Evolutionary conservation across 2,329 filamentous ascomycete genomes (phyloP).

Genomic region (Neophaeococcomyces mojaviensis): DNA sequence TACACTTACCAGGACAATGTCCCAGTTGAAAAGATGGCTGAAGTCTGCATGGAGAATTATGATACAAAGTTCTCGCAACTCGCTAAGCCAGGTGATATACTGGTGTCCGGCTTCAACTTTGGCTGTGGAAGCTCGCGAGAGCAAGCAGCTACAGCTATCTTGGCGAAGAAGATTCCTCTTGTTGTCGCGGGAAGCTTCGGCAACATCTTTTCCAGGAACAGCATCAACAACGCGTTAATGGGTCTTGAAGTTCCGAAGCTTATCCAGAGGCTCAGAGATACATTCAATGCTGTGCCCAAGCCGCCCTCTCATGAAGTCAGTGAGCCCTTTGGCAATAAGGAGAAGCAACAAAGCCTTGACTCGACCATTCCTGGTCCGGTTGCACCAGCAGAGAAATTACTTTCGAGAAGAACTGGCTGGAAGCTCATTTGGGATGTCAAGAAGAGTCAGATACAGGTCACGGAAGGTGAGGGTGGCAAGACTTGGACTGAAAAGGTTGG

Average conservation of each 20-base stretch:
- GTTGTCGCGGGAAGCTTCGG: conserved; percentile 75
- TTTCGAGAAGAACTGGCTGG: conserved; percentile 74
- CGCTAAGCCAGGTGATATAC: conserved; percentile 65
- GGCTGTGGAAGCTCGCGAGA: conserved; percentile 75
- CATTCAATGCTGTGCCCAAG: conserved; percentile 37
- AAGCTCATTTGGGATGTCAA: conserved; percentile 73
- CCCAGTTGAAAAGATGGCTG: conserved; percentile 68
- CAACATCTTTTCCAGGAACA: conserved; percentile 69
- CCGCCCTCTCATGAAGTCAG: conserved; percentile 32
- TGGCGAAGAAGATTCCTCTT: conserved; percentile 72
- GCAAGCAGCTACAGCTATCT: conserved; percentile 79
- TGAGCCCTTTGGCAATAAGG: conserved; percentile 37
- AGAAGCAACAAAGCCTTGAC: conserved; percentile 40
- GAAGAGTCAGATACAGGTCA: conserved; percentile 61
- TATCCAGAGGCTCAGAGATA: conserved; percentile 28
- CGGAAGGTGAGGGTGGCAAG: conserved; percentile 59
- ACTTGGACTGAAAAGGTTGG: conserved; percentile 76
- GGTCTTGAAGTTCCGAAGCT: conserved; percentile 32
- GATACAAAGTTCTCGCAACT: conserved; percentile 61
- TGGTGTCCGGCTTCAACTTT: conserved; percentile 84
- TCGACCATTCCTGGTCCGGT: conserved; percentile 40
- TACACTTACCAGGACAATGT: conserved; percentile 89
- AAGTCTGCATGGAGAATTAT: conserved; percentile 92
- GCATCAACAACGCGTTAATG: conserved; percentile 36
- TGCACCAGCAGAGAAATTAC: conserved; percentile 42